Conservation (phyloP, 192 early-diverging fungal species). For the Diversispora epigaea region DNA sequence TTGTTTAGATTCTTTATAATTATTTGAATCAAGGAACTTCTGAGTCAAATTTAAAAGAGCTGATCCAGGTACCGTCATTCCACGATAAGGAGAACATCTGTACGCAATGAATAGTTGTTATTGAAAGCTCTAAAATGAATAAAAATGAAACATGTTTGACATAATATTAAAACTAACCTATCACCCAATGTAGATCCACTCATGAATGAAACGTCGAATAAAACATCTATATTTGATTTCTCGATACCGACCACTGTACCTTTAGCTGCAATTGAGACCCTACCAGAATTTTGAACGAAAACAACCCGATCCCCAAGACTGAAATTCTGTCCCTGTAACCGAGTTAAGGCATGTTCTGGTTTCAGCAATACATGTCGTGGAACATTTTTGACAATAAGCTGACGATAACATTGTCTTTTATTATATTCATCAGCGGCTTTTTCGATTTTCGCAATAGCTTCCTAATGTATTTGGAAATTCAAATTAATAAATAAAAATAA, state of each 20-base stretch:
- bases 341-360: slow-evolving; percentile 70
- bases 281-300: slow-evolving; percentile 65
- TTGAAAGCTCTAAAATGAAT: not conserved
- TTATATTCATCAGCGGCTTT: slow-evolving; percentile 49
- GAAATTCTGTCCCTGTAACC: slow-evolving; percentile 76
- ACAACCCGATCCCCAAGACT: slow-evolving; percentile 86
- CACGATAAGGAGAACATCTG: slow-evolving; percentile 72
- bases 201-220: slow-evolving; percentile 85
- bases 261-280: slow-evolving; percentile 75
- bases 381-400: slow-evolving; percentile 50
- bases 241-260: slow-evolving; percentile 85
- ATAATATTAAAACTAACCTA: slow-evolving; percentile 42
- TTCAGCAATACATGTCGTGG: slow-evolving; percentile 67
- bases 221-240: slow-evolving; percentile 74
- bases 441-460: slow-evolving; percentile 61
- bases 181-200: slow-evolving; percentile 76
- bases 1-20: not conserved
- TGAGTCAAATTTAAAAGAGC: slow-evolving; percentile 73
- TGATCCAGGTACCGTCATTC: slow-evolving; percentile 62
- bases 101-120: slow-evolving; percentile 4
- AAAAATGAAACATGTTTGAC: not conserved
- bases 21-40: slow-evolving; percentile 40
- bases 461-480: slow-evolving; percentile 36
- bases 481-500: slow-evolving; percentile 9
- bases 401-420: slow-evolving; percentile 42